phyloP scores from a whole-genome alignment of 805 yeast genomes.

The Kodamaea neixiangensis region DNA sequence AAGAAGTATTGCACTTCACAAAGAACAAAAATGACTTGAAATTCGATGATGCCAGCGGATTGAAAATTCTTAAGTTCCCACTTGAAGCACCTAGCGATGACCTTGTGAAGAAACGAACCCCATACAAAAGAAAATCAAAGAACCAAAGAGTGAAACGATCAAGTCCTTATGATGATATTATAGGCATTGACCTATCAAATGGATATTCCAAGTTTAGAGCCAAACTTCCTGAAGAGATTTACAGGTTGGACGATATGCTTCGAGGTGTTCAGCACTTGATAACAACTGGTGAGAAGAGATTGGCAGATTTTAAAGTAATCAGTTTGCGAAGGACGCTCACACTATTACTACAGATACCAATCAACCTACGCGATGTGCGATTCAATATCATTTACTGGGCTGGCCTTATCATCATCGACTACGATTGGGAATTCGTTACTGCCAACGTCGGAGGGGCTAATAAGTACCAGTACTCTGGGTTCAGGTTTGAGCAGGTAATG shows the following conservation, averaged over 20 bases:
- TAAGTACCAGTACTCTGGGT: conserved; percentile 22
- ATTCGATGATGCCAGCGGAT: conserved; percentile 11
- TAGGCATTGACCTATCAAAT: conserved; percentile 21
- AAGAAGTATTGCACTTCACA: conserved; percentile 5
- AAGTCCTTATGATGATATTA: conserved; percentile 12
- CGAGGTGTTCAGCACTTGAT: conserved; percentile 14
- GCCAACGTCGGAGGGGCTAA: neutral
- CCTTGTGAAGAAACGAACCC: conserved; percentile 1
- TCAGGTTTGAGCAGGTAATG: conserved; percentile 23
- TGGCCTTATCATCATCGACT: conserved; percentile 19
- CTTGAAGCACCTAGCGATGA: neutral
- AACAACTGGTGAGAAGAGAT: conserved; percentile 2
- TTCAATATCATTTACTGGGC: conserved; percentile 23
- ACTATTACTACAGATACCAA: conserved; percentile 21
- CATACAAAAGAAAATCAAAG: conserved; percentile 9
- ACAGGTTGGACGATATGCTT: conserved; percentile 18
- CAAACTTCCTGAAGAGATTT: conserved; percentile 15
- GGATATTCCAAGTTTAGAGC: conserved; percentile 18
- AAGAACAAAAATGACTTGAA: neutral
- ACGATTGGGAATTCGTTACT: conserved; percentile 18
- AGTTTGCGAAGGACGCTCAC: conserved; percentile 22
- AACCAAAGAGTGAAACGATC: conserved; percentile 6
- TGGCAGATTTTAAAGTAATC: conserved; percentile 14
- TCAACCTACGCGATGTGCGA: conserved; percentile 13
- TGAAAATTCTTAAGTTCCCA: conserved; percentile 4